Evolutionary conservation across 345 rosid genomes (phyloP), one percentile per base, ranked within the genome.

Genomic region (Streptanthus diversifolius): DNA sequence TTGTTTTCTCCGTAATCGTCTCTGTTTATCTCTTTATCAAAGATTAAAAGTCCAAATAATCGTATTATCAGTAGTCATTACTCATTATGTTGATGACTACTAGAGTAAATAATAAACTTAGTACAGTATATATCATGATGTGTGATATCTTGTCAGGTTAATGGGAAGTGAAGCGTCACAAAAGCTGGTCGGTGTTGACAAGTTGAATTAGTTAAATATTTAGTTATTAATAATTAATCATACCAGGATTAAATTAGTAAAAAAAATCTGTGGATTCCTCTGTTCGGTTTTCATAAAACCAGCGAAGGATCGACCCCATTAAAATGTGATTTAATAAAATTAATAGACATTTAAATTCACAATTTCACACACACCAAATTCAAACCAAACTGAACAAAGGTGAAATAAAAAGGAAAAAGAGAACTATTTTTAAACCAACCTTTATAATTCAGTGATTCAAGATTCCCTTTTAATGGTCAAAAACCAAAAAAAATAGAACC

Each of bases 101-200:
- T 44, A 41, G 69, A 14, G 56, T 65, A 65, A 40, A 15, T 40
- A 27, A 54, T 27, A 54, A 54, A 18, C 52, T 25, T 68, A 2
- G 2, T 13, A 39, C 35, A 29, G 37, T 18, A 24, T 32, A 30
- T 5, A 30, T 30, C 33, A 7, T 32, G 8, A 32, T 43, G 32
- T 65, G 57, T 30, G 17, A 65, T 48, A 66, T 66, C 35, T 32
- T 21, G 45, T 32, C 39, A 57, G 33, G 24, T n/a, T 58, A 45
- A 56, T 32, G 11, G 66, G 66, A 59, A 36, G 49, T 66, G 29
- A 53, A 39, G 51, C 52, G 40, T 36, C 63, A 40, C 22, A 53
- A n/a, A n/a, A 19, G 62, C 44, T 68, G 52, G 61, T 68, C 72
- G 37, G 71, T 51, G 17, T 22, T 66, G 62, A 66, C 62, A 53